Base-by-base conservation (phyloP, 1,284 basidiomycete species). In the Moesziomyces sp. region DNA sequence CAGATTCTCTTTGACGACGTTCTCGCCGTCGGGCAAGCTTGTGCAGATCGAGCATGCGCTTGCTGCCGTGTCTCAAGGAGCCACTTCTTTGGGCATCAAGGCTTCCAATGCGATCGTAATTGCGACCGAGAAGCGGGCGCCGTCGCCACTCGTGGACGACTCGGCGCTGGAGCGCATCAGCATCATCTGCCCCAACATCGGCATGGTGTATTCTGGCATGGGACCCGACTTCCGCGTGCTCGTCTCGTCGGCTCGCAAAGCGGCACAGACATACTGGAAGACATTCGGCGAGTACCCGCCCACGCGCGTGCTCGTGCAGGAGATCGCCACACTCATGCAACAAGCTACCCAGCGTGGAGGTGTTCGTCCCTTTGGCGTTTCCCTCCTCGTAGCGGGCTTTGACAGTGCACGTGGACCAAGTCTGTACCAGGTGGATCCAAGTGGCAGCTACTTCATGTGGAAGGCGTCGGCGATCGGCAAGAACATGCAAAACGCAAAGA, bases 401-500 rank as follows among this genome's bases (percentile, higher is more conserved):
- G 97, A 99, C 84, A 87, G 88, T 77, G 91, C 92, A 83, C 90
- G 94, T 21, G 96, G 96, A 18, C 93, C 94, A 72, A 92, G 90
- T 40, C 88, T 99, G 69, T 99, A 97, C 86, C 97, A 99, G 86
- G 96, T 99, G 57, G 97, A 99, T 86, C 97, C 97, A 19, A 97
- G 94, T 48, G 97, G 97, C 48, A 94, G 93, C 49, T 83, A 78
- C 54, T 99, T 94, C 86, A 95, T 97, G 52, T 99, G 97, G 97
- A 99, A 99, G 86, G 97, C 97, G 14, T 96, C 93, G 83, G 97
- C 97, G 16, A 99, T 99, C 81, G 97, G 97, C 43, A 99, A 99
- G 88, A 99, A 99, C 86, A 98, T 98, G 93, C 91, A 94, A 57
- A 99, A 99, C 83, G 97, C 95, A 55, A 99, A 99, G 86, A 98